phyloP scores from a whole-genome alignment of 169 alveolate species.

The Plasmodium yoelii region DNA sequence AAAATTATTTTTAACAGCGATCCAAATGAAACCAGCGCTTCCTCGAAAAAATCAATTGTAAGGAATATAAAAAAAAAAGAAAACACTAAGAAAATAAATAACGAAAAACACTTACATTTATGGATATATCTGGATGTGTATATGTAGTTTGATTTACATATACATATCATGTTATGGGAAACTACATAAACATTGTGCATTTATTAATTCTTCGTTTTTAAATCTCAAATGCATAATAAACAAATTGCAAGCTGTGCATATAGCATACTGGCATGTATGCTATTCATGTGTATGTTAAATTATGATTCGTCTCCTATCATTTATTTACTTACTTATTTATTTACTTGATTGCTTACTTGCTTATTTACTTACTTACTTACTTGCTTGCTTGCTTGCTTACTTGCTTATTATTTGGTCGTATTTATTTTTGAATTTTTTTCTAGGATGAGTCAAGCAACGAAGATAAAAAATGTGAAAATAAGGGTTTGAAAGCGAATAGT shows the following conservation, averaged over 20 bases:
- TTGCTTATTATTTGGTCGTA: not conserved
- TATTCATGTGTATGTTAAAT: not conserved
- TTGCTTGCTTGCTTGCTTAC: too few relatives aligned
- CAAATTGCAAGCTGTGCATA: not conserved
- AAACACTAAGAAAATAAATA: not conserved
- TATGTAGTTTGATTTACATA: not conserved
- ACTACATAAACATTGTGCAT: too few relatives aligned
- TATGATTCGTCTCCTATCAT: not conserved
- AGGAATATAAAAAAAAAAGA: constrained; percentile 21
- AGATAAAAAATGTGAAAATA: constrained; percentile 22
- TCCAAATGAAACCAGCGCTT: constrained; percentile 2
- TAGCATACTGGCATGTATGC: too few relatives aligned
- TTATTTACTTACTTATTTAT: not conserved
- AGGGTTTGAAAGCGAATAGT: constrained; percentile 21
- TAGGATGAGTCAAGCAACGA: constrained; percentile 41
- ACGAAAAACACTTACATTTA: not conserved
- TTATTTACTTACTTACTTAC: not conserved
- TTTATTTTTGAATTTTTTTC: constrained; percentile 1
- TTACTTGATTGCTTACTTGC: too few relatives aligned
- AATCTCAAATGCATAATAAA: not conserved
- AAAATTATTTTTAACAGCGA: constrained; percentile 19
- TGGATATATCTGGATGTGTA: not conserved
- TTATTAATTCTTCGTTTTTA: not conserved
- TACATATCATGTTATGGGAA: too few relatives aligned
- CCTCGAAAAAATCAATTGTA: constrained; percentile 18